Percentiles rank a stretch among this genome's conserved stretches.
These are phyloP conservation scores for Coleophoma crateriformis DNA, from an alignment of 2,329 filamentous ascomycete species.

Conservation along the genomic window DNA sequence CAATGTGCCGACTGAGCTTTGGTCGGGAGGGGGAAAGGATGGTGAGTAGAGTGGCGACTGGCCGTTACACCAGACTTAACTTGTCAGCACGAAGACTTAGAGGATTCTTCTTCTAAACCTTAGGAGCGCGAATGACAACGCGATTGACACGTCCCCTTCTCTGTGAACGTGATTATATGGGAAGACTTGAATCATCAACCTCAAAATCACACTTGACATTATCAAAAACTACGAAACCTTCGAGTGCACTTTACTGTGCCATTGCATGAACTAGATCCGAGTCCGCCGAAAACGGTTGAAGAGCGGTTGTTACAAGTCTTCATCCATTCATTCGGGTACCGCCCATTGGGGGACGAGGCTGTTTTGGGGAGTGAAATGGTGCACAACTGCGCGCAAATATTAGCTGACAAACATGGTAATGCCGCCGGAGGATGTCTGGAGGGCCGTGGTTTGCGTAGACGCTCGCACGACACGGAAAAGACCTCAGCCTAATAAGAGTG, in stretches of 20 bases:
- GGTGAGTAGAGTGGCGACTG: background rate
- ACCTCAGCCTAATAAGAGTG: too few species aligned
- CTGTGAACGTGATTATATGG: background rate
- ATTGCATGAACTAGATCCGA: background rate
- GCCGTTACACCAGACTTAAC: background rate
- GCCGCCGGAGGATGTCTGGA: too few species aligned
- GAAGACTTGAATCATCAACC: background rate
- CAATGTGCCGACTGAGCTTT: background rate
- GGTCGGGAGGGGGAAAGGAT: background rate
- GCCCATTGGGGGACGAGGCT: background rate
- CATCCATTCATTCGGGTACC: background rate
- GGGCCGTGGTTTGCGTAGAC: too few species aligned
- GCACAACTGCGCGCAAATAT: too few species aligned
- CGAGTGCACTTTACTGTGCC: background rate
- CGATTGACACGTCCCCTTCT: background rate
- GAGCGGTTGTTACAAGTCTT: background rate
- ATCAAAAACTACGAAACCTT: background rate
- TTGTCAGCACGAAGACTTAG: background rate
- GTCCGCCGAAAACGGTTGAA: background rate
- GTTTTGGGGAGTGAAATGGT: too few species aligned
- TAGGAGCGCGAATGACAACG: background rate
- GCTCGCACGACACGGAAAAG: too few species aligned
- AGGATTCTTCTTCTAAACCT: background rate
- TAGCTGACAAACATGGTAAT: too few species aligned
- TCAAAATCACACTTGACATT: background rate